Conservation (phyloP, 75 land plant genomes). For the Pseudotsuga menziesii region DNA sequence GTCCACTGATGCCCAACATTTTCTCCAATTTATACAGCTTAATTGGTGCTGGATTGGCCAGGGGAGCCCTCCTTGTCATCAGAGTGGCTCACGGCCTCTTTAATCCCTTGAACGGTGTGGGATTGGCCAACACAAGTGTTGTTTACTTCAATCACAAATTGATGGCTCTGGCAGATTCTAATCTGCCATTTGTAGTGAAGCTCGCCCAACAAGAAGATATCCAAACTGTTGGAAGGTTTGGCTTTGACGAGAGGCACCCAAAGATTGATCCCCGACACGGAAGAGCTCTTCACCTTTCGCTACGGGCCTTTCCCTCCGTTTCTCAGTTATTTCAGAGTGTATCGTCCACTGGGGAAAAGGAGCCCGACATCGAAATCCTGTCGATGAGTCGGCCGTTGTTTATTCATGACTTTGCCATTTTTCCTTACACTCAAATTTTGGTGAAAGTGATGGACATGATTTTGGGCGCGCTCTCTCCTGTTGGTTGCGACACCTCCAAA, state of each 20-base stretch:
- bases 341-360: conserved; percentile 36
- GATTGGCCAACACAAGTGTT: conserved; percentile 62
- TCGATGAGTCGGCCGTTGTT: conserved; percentile 32
- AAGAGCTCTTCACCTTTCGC: conserved; percentile 52
- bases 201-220: neutral
- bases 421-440: conserved; percentile 48
- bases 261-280: conserved; percentile 19
- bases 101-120: conserved; percentile 37
- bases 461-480: conserved; percentile 37
- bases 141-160: conserved; percentile 33
- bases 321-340: conserved; percentile 54
- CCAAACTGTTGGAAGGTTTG: neutral
- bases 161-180: conserved; percentile 45
- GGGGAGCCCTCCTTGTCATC: conserved; percentile 29
- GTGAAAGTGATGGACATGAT: conserved; percentile 42
- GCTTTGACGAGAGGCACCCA: neutral
- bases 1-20: conserved; percentile 38
- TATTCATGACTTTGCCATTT: conserved; percentile 65
- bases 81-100: conserved; percentile 36
- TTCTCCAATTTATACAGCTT: conserved; percentile 43
- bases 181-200: neutral
- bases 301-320: conserved; percentile 42
- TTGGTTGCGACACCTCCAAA: conserved; percentile 36
- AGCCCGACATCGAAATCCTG: conserved; percentile 49
- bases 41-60: conserved; percentile 37